Evolutionary conservation across 306 rosid genomes (phyloP).

Genomic region (Inga laurina): DNA sequence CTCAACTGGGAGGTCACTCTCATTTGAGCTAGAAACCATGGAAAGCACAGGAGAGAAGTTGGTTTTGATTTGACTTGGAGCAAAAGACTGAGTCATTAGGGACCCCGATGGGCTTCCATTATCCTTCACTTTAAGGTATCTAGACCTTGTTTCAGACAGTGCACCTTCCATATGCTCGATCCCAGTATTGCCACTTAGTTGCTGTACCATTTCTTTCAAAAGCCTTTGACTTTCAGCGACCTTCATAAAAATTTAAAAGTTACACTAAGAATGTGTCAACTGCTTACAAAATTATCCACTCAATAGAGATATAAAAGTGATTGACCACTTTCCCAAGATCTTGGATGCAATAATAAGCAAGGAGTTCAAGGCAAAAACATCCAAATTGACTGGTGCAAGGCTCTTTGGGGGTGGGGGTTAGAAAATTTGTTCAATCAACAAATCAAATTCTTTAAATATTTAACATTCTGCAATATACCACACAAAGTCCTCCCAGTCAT

Average conservation of each 20-base stretch:
- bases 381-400: background rate
- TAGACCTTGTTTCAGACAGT: slow-evolving; percentile 81
- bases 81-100: slow-evolving; percentile 29
- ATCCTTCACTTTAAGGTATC: slow-evolving; percentile 58
- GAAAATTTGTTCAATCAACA: background rate
- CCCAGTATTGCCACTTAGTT: slow-evolving; percentile 90
- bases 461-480: background rate
- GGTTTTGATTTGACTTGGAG: slow-evolving; percentile 43
- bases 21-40: slow-evolving; percentile 43
- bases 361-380: slow-evolving; percentile 18
- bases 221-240: slow-evolving; percentile 77
- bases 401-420: background rate
- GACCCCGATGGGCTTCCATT: slow-evolving; percentile 51
- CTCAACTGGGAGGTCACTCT: slow-evolving; percentile 38
- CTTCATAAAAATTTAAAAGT: slow-evolving; percentile 42
- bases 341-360: slow-evolving; percentile 24
- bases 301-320: background rate
- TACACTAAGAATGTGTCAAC: background rate
- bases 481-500: slow-evolving; percentile 14
- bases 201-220: slow-evolving; percentile 80
- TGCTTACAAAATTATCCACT: background rate
- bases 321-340: slow-evolving; percentile 11
- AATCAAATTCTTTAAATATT: background rate
- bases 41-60: slow-evolving; percentile 33
- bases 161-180: slow-evolving; percentile 82